phyloP scores from a whole-genome alignment of 2,329 filamentous ascomycete species.

The Calonectria pauciramosa region DNA sequence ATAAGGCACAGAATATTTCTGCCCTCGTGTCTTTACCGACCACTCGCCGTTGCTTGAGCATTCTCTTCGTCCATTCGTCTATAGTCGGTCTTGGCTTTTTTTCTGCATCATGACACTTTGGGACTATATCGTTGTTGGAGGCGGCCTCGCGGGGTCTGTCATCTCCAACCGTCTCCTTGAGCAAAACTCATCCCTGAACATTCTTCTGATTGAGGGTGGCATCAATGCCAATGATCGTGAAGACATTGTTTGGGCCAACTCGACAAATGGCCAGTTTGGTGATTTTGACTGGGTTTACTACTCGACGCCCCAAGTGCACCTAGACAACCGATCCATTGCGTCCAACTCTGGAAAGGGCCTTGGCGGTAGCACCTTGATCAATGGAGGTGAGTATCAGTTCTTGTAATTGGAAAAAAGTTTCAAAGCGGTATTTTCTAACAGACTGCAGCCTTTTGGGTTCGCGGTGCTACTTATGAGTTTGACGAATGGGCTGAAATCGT shows the following conservation, averaged over 20 bases:
- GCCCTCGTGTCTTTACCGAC: background rate
- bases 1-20: background rate
- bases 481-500: constrained; percentile 55
- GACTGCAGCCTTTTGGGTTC: constrained; percentile 50
- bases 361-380: constrained; percentile 50
- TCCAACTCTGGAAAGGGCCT: constrained; percentile 53
- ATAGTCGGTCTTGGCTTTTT: background rate
- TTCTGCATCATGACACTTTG: constrained; percentile 23
- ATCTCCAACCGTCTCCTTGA: constrained; percentile 50
- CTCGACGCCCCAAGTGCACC: constrained; percentile 46
- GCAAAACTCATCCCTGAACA: constrained; percentile 43
- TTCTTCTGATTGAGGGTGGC: constrained; percentile 56
- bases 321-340: constrained; percentile 40
- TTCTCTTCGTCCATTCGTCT: background rate
- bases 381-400: background rate
- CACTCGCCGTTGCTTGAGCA: background rate
- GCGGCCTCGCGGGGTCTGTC: constrained; percentile 53
- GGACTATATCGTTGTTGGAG: constrained; percentile 56
- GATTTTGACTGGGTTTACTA: constrained; percentile 51
- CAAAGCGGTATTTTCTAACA: background rate
- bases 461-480: constrained; percentile 59
- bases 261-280: constrained; percentile 45
- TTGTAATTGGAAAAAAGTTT: accelerated
- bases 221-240: constrained; percentile 44
- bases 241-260: constrained; percentile 45